These are phyloP conservation scores for Leptographium radiaticola DNA, from an alignment of 2,329 filamentous ascomycete genomes.

Conservation along the genomic window DNA sequence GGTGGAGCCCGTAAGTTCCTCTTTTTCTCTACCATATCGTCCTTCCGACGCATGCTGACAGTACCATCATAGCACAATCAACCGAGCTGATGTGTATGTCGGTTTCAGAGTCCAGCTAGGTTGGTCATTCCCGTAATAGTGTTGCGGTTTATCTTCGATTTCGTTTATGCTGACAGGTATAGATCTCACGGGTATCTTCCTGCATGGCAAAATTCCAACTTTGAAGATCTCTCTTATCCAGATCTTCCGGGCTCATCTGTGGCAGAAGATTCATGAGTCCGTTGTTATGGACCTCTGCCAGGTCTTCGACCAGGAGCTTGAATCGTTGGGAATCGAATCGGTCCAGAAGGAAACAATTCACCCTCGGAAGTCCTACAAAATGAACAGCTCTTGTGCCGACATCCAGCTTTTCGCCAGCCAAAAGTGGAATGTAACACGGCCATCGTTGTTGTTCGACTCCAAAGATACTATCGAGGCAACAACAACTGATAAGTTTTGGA, in stretches of 20 bases:
- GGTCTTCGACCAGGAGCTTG: conserved; percentile 93
- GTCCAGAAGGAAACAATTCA: conserved; percentile 99
- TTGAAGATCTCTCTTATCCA: conserved; percentile 97
- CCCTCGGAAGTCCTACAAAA: conserved; percentile 98
- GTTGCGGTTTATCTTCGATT: not conserved
- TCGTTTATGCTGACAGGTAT: not conserved
- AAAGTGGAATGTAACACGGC: conserved; percentile 96
- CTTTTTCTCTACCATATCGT: not conserved
- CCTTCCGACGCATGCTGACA: conserved; percentile 16
- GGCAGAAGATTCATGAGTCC: conserved; percentile 99
- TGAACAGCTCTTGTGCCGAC: conserved; percentile 98
- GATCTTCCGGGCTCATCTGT: conserved; percentile 98
- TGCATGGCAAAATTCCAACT: conserved; percentile 97
- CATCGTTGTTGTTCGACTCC: conserved; percentile 86
- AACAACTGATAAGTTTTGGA: conserved; percentile 98
- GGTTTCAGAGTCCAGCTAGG: conserved; percentile 93
- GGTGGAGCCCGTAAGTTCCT: conserved; percentile 58
- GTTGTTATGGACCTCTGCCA: conserved; percentile 99
- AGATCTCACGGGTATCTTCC: conserved; percentile 94
- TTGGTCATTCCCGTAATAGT: not conserved
- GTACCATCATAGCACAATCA: conserved; percentile 46
- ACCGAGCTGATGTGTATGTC: conserved; percentile 93
- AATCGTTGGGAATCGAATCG: conserved; percentile 89
- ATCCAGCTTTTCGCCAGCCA: conserved; percentile 94
- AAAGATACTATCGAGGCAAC: conserved; percentile 91